Evolutionary conservation across 2,329 filamentous ascomycete species (phyloP).

Genomic region (Grosmannia huntii): DNA sequence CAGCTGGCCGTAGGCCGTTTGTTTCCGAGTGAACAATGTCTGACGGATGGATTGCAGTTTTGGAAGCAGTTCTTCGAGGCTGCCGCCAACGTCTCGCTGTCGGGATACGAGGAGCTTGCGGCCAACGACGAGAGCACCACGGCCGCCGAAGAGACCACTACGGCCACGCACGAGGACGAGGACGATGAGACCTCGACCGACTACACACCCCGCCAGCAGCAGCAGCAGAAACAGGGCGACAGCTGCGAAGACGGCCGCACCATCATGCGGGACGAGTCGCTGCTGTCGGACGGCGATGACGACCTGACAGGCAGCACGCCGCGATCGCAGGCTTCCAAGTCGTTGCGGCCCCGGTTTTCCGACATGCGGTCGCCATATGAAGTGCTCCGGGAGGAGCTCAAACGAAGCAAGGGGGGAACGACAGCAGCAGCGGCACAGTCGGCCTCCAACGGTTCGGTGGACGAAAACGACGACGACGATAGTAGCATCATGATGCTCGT

Average conservation of each 20-base stretch:
- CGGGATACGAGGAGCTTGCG: constrained; percentile 72
- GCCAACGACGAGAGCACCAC: constrained; percentile 49
- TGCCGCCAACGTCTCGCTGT: constrained; percentile 91
- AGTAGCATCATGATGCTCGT: not conserved
- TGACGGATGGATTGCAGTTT: constrained; percentile 46
- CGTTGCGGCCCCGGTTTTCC: constrained; percentile 41
- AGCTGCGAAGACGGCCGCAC: constrained; percentile 21
- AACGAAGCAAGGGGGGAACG: constrained; percentile 13
- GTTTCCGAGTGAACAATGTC: not conserved
- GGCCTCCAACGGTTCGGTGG: not conserved
- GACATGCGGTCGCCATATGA: constrained; percentile 69
- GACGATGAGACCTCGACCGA: constrained; percentile 37
- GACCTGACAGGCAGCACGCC: constrained; percentile 57
- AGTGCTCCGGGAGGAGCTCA: constrained; percentile 53
- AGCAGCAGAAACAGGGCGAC: constrained; percentile 20
- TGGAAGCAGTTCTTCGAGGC: constrained; percentile 99
- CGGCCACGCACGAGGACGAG: not conserved
- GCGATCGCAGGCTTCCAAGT: constrained; percentile 39
- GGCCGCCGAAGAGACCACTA: constrained; percentile 29
- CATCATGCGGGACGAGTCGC: constrained; percentile 42
- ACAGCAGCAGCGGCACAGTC: not conserved
- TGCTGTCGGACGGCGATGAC: constrained; percentile 49
- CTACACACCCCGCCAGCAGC: constrained; percentile 22
- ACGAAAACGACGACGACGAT: not conserved
- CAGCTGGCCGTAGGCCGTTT: not conserved